A percentile compares a stretch with the other conserved stretches of the same genome.
Conservation (phyloP, 208 protist species). For the Trypanosoma lewisi region DNA sequence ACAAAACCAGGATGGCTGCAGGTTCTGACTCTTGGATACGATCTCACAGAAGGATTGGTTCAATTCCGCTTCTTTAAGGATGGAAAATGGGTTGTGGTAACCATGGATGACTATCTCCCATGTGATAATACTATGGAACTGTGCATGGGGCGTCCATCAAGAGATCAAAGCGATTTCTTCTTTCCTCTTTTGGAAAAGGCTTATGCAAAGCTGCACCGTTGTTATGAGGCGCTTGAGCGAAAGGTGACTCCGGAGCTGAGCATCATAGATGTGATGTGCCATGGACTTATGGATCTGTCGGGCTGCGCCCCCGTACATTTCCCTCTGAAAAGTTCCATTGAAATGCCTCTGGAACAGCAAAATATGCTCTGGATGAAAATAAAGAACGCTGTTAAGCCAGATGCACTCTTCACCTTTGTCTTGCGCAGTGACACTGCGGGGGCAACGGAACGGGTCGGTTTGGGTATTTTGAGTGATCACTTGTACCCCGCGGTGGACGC, state of each 20-base stretch:
- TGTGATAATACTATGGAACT: constrained; percentile 58
- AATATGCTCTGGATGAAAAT: constrained; percentile 60
- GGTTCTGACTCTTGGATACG: constrained; percentile 57
- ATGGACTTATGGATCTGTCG: constrained; percentile 76
- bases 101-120: constrained; percentile 86
- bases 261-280: constrained; percentile 44
- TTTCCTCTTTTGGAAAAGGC: constrained; percentile 90
- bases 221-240: constrained; percentile 83
- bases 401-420: constrained; percentile 48
- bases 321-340: constrained; percentile 27
- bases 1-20: constrained; percentile 70
- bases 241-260: constrained; percentile 57
- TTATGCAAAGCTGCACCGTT: constrained; percentile 90
- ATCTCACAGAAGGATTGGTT: constrained; percentile 68
- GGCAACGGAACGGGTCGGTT: constrained; percentile 41
- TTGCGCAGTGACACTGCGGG: constrained; percentile 38
- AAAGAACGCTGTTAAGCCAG: constrained; percentile 38
- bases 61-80: constrained; percentile 88
- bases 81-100: constrained; percentile 68
- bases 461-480: constrained; percentile 67
- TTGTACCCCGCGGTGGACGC: constrained; percentile 80
- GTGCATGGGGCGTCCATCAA: constrained; percentile 38
- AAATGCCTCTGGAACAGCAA: constrained; percentile 37
- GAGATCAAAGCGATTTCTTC: constrained; percentile 42
- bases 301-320: constrained; percentile 43